These are phyloP conservation scores for Breviolum minutum DNA, from an alignment of 73 alveolate genomes.

Conservation along the genomic window DNA sequence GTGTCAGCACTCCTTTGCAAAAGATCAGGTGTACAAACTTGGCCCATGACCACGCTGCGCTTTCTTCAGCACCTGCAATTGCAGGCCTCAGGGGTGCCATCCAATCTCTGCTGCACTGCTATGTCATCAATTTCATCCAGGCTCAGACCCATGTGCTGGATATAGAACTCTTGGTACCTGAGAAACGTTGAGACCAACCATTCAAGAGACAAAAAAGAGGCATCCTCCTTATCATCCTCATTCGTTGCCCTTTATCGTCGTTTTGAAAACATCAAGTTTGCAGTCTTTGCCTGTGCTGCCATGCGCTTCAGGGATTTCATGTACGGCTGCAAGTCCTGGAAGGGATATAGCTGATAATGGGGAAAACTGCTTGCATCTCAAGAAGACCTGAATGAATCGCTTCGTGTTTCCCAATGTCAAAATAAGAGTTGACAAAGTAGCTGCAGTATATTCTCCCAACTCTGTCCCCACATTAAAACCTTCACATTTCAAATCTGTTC, in stretches of 20 bases:
- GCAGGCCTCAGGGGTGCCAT: not conserved
- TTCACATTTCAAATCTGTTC: not conserved
- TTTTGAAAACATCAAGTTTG: too few species aligned
- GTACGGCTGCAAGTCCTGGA: slow-evolving; percentile 69
- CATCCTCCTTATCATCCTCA: not conserved
- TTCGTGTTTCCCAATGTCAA: not conserved
- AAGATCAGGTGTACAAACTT: not conserved
- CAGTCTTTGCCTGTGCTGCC: slow-evolving; percentile 48
- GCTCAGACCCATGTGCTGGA: slow-evolving; percentile 75
- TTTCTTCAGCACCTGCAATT: slow-evolving; percentile 48
- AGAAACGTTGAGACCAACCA: not conserved
- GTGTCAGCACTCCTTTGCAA: too few species aligned
- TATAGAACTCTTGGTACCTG: slow-evolving; percentile 28
- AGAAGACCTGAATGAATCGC: too few species aligned
- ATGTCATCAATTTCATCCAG: not conserved
- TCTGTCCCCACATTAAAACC: not conserved
- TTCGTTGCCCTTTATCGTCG: not conserved
- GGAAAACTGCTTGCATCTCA: not conserved
- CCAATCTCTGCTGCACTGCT: not conserved
- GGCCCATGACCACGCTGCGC: slow-evolving; percentile 53
- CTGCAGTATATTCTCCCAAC: not conserved
- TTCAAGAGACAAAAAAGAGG: not conserved
- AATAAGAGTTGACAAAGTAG: not conserved
- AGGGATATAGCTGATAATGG: not conserved
- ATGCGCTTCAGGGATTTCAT: slow-evolving; percentile 55